These are phyloP conservation scores for Dendrocalamus latiflorus DNA, from an alignment of 202 grass and related monocot genomes.

Conservation along the genomic window DNA sequence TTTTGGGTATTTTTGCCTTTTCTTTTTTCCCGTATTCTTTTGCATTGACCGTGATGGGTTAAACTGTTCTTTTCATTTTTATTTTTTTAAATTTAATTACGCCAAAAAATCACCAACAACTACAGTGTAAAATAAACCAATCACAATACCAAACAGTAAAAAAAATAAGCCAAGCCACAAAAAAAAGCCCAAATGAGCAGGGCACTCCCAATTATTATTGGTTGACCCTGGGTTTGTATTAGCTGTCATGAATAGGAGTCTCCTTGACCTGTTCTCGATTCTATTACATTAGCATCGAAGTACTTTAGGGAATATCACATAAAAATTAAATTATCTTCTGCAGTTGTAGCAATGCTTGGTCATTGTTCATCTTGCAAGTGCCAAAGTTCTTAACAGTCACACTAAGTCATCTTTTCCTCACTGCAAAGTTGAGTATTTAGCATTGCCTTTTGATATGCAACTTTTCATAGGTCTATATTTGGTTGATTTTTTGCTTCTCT, in stretches of 20 bases:
- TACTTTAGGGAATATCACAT: not conserved
- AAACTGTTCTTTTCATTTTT: no score
- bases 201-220: not conserved
- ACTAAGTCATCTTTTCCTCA: not conserved
- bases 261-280: not conserved
- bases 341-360: not conserved
- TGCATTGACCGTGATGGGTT: no score
- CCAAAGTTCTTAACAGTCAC: not conserved
- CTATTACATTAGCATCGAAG: not conserved
- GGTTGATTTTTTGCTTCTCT: not conserved
- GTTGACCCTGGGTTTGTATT: slow-evolving; percentile 1
- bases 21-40: no score
- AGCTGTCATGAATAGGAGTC: not conserved
- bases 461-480: not conserved
- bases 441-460: not conserved
- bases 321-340: not conserved
- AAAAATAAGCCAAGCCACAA: no score
- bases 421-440: not conserved
- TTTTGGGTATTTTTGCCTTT: no score
- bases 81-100: no score
- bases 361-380: no score
- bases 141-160: no score
- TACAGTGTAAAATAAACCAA: no score
- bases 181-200: no score
- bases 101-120: no score